Evolutionary conservation across 192 early-diverging fungal species (phyloP).

Genomic region (Umbelopsis ramanniana): DNA sequence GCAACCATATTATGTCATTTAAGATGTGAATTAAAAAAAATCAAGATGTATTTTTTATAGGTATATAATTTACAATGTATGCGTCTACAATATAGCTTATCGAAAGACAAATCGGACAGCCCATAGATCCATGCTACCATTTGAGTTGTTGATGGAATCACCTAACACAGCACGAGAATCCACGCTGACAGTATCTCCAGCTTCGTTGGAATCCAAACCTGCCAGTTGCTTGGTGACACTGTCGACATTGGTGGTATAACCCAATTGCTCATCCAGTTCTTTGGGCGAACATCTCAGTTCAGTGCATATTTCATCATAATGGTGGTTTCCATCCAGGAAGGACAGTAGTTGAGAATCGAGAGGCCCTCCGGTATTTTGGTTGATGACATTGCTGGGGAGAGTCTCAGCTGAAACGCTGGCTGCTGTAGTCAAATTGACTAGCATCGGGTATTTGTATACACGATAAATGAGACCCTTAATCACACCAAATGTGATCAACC

Average conservation of each 20-base stretch:
- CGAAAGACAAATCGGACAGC: constrained; percentile 7
- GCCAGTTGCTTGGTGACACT: constrained; percentile 1
- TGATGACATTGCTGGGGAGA: constrained; percentile 22
- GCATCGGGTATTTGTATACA: constrained; percentile 89
- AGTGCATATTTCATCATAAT: constrained; percentile 81
- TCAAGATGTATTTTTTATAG: neutral
- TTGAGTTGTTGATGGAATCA: neutral
- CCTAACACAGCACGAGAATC: neutral
- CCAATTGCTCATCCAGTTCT: constrained; percentile 60
- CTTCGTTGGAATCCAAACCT: neutral
- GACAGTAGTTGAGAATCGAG: constrained; percentile 42
- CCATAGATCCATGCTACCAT: constrained; percentile 1
- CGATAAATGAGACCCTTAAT: constrained; percentile 83
- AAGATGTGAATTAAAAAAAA: no score
- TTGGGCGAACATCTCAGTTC: constrained; percentile 58
- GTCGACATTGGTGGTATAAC: neutral
- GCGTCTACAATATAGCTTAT: neutral
- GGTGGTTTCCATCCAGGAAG: constrained; percentile 66
- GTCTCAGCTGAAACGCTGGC: neutral
- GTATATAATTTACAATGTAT: constrained; percentile 1
- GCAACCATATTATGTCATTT: no score
- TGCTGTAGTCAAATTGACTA: constrained; percentile 32
- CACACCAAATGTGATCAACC: constrained; percentile 91
- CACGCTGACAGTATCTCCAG: neutral
- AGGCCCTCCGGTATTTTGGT: constrained; percentile 25